phyloP scores from a whole-genome alignment of 805 yeast species.

The Metschnikowia peoriensis region DNA sequence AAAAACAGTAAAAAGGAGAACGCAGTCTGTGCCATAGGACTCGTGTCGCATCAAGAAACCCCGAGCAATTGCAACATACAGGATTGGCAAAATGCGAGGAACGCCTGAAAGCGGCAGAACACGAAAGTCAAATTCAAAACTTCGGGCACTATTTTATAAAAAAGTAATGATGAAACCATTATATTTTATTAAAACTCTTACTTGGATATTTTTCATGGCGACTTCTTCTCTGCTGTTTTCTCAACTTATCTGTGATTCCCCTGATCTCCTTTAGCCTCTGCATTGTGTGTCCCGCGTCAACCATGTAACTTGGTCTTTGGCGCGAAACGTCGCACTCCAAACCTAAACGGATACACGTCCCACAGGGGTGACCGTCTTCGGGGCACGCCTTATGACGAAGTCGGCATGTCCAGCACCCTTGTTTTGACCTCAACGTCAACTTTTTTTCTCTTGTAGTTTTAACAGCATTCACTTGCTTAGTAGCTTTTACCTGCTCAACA shows the following conservation, averaged over 20 bases:
- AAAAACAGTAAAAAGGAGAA: neutral
- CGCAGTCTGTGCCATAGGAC: neutral
- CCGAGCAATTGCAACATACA: constrained; percentile 2
- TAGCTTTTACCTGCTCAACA: neutral
- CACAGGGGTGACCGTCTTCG: constrained; percentile 16
- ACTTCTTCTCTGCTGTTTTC: constrained; percentile 2
- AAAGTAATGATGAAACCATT: too few relatives aligned
- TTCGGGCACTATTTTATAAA: too few relatives aligned
- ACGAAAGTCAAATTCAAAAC: neutral
- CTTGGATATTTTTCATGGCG: neutral
- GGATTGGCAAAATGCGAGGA: neutral
- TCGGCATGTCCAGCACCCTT: constrained; percentile 22
- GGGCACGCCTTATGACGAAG: constrained; percentile 21
- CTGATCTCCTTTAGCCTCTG: constrained; percentile 9
- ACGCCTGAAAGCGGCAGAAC: neutral
- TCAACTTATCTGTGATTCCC: constrained; percentile 8
- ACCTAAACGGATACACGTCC: constrained; percentile 15
- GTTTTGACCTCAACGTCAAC: constrained; percentile 10
- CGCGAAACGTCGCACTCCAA: constrained; percentile 15
- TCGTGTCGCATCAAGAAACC: constrained; percentile 6
- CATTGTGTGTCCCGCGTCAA: constrained; percentile 3
- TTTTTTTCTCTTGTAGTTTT: neutral
- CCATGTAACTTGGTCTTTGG: constrained; percentile 17
- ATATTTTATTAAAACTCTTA: too few relatives aligned
- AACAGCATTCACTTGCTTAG: neutral